A percentile compares a stretch with the other conserved stretches of the same genome.
Evolutionary conservation across 2,329 filamentous ascomycete species (phyloP).

Genomic region (Arachnomyces sp.): DNA sequence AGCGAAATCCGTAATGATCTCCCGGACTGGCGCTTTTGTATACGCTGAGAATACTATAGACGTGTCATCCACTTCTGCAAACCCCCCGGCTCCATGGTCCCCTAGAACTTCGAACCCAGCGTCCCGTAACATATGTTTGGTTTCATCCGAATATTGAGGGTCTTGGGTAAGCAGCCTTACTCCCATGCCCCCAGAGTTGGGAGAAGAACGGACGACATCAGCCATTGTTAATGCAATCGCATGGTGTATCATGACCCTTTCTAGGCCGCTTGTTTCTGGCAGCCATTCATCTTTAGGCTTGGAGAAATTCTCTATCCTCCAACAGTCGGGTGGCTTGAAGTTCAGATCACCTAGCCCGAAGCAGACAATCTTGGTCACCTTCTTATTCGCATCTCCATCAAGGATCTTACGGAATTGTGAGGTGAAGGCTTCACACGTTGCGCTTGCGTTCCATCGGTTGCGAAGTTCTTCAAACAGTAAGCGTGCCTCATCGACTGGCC

Average conservation of each 20-base stretch:
- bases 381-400: slow-evolving; percentile 5
- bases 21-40: not conserved
- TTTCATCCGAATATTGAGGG: not conserved
- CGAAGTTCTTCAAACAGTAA: slow-evolving; percentile 11
- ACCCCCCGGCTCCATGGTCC: slow-evolving; percentile 13
- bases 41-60: no score
- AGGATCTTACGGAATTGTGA: slow-evolving; percentile 14
- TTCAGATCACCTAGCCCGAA: slow-evolving; percentile 20
- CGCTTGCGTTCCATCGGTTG: slow-evolving; percentile 16
- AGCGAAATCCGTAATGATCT: no score
- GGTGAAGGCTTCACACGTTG: slow-evolving; percentile 14
- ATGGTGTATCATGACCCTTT: slow-evolving; percentile 15
- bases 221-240: slow-evolving; percentile 18
- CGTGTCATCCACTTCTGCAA: slow-evolving; percentile 4
- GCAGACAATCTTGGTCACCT: slow-evolving; percentile 20
- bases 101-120: slow-evolving; percentile 19
- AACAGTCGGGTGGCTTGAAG: slow-evolving; percentile 13
- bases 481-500: slow-evolving; percentile 6
- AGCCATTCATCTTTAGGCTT: slow-evolving; percentile 8
- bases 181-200: not conserved
- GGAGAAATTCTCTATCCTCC: slow-evolving; percentile 13
- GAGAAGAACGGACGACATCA: slow-evolving; percentile 9
- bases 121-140: slow-evolving; percentile 13
- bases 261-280: slow-evolving; percentile 10
- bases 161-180: slow-evolving; percentile 19